A percentile compares a stretch with the other conserved stretches of the same genome.
These are phyloP conservation scores for Echites panduratus DNA, from an alignment of 257 asterid genomes.

Conservation along the genomic window DNA sequence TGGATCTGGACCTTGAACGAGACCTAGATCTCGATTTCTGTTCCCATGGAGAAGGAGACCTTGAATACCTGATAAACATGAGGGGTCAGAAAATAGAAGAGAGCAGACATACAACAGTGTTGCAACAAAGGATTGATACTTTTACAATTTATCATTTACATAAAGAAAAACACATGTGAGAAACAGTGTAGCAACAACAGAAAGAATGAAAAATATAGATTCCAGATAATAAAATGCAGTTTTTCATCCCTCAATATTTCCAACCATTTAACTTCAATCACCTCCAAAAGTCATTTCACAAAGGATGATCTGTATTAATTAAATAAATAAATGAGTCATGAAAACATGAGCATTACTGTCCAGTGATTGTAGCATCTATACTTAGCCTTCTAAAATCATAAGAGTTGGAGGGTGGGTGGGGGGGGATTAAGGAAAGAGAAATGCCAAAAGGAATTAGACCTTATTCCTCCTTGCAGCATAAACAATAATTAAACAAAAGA, in stretches of 20 bases:
- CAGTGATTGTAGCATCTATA: not conserved
- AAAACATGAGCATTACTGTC: not conserved
- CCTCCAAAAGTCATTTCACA: not conserved
- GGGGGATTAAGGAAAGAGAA: not conserved
- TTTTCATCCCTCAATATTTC: not conserved
- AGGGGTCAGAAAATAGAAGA: not conserved
- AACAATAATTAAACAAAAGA: not conserved
- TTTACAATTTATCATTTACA: not conserved
- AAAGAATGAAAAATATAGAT: not conserved
- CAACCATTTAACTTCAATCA: not conserved
- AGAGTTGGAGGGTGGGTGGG: not conserved
- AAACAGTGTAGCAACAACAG: not conserved
- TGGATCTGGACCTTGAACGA: constrained; percentile 47
- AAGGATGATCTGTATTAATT: not conserved
- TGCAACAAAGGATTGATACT: not conserved
- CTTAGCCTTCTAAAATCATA: not conserved
- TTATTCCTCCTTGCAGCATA: not conserved
- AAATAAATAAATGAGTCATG: not conserved
- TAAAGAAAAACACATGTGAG: not conserved
- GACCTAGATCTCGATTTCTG: constrained; percentile 58
- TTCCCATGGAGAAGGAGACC: constrained; percentile 79
- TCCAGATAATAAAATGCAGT: not conserved
- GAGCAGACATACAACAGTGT: not conserved
- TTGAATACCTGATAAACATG: constrained; percentile 40
- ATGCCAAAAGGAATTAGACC: not conserved